phyloP scores from a whole-genome alignment of 305 asterid genomes.

The Solanum hybrid region DNA sequence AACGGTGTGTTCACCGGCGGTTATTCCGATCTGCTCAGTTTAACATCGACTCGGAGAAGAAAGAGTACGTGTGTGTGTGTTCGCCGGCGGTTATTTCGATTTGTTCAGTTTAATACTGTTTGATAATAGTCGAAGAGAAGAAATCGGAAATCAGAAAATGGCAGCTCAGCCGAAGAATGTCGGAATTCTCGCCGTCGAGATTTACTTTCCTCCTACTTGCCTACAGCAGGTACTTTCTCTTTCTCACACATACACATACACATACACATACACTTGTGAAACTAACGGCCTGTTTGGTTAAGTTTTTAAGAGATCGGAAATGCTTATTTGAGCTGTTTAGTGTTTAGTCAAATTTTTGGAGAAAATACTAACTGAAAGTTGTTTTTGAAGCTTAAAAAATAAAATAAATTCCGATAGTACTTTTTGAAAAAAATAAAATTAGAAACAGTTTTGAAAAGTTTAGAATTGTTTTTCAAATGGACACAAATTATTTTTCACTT shows the following conservation, averaged over 20 bases:
- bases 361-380: not conserved
- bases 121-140: not conserved
- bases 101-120: not conserved
- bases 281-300: not conserved
- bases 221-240: constrained; percentile 65
- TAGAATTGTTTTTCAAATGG: not conserved
- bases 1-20: not conserved
- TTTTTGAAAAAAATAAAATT: not conserved
- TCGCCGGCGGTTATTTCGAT: not conserved
- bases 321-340: not conserved
- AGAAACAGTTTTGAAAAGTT: not conserved
- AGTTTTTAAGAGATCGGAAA: not conserved
- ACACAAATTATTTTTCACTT: not conserved
- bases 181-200: constrained; percentile 90
- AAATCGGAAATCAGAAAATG: constrained; percentile 27
- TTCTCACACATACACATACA: not conserved
- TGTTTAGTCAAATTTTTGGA: not conserved
- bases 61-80: not conserved
- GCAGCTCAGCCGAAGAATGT: constrained; percentile 60
- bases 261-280: not conserved
- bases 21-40: not conserved
- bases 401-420: not conserved
- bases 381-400: not conserved
- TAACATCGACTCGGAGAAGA: not conserved
- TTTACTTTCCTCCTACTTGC: constrained; percentile 94